Evolutionary conservation across 352 stramenopile species (phyloP).

Genomic region (Phytophthora sp.): DNA sequence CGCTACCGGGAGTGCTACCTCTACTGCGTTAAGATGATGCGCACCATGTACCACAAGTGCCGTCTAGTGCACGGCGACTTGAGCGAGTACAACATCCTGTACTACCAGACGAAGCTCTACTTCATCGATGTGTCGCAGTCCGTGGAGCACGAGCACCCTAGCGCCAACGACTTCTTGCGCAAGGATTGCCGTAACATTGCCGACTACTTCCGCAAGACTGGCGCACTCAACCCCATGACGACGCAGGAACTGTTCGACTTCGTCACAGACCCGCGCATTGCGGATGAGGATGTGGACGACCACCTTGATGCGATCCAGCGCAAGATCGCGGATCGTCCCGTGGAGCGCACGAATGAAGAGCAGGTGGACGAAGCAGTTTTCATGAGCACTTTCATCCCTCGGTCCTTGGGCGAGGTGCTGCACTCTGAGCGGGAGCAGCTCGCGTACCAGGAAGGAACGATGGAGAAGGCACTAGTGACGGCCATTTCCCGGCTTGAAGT

Average conservation of each 20-base stretch:
- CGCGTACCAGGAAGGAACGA: slow-evolving; percentile 85
- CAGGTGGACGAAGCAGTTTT: slow-evolving; percentile 95
- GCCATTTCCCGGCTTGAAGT: slow-evolving; percentile 84
- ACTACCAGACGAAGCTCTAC: slow-evolving; percentile 95
- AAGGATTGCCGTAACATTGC: slow-evolving; percentile 98
- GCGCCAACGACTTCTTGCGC: slow-evolving; percentile 96
- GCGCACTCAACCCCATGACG: slow-evolving; percentile 92
- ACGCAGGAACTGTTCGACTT: slow-evolving; percentile 98
- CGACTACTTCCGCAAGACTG: slow-evolving; percentile 95
- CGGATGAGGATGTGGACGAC: slow-evolving; percentile 81
- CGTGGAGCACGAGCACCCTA: slow-evolving; percentile 98
- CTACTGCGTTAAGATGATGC: slow-evolving; percentile 96
- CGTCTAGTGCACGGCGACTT: slow-evolving; percentile 98
- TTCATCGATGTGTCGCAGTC: slow-evolving; percentile 99
- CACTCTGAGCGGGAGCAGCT: slow-evolving; percentile 88
- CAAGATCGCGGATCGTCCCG: slow-evolving; percentile 75
- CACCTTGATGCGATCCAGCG: slow-evolving; percentile 92
- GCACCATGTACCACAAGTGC: slow-evolving; percentile 96
- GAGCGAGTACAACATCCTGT: slow-evolving; percentile 99
- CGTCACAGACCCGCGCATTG: slow-evolving; percentile 82
- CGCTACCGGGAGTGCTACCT: slow-evolving; percentile 95
- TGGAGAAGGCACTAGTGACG: slow-evolving; percentile 82
- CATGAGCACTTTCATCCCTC: slow-evolving; percentile 94
- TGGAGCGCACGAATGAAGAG: slow-evolving; percentile 67
- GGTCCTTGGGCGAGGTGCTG: slow-evolving; percentile 94